These are phyloP conservation scores for Candida sphagnicola DNA, from an alignment of 805 yeast genomes.

Conservation along the genomic window DNA sequence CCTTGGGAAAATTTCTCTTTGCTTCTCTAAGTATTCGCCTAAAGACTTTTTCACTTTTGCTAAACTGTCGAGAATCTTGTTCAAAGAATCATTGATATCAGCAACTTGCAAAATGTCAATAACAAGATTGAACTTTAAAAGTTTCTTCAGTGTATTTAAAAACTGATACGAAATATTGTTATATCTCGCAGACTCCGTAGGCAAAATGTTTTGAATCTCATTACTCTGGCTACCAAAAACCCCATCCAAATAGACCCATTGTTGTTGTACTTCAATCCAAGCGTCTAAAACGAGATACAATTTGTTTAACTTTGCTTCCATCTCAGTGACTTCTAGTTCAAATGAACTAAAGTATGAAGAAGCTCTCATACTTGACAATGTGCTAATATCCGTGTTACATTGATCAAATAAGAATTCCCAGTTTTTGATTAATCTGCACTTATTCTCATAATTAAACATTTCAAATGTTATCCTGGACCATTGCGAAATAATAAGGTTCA, in stretches of 20 bases:
- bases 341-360: conserved; percentile 61
- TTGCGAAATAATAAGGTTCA: conserved; percentile 43
- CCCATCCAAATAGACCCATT: conserved; percentile 84
- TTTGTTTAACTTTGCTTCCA: conserved; percentile 54
- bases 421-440: conserved; percentile 54
- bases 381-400: conserved; percentile 56
- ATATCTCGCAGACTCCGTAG: conserved; percentile 67
- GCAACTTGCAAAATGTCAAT: conserved; percentile 53
- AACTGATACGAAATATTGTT: conserved; percentile 60
- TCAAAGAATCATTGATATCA: conserved; percentile 44
- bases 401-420: conserved; percentile 64
- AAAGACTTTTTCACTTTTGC: conserved; percentile 59
- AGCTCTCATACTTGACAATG: conserved; percentile 64
- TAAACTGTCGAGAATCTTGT: conserved; percentile 53
- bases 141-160: conserved; percentile 44
- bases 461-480: conserved; percentile 59
- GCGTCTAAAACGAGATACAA: conserved; percentile 51
- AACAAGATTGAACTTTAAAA: conserved; percentile 46
- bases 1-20: conserved; percentile 73
- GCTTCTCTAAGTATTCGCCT: conserved; percentile 74
- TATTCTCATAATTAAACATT: conserved; percentile 47
- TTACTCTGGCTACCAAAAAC: conserved; percentile 54
- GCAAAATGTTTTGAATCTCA: conserved; percentile 61
- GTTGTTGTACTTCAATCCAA: conserved; percentile 86
- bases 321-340: conserved; percentile 49